A percentile compares a stretch with the other conserved stretches of the same genome.
phyloP scores from a whole-genome alignment of 139 green algal genomes.

The Picochlorum sp. region DNA sequence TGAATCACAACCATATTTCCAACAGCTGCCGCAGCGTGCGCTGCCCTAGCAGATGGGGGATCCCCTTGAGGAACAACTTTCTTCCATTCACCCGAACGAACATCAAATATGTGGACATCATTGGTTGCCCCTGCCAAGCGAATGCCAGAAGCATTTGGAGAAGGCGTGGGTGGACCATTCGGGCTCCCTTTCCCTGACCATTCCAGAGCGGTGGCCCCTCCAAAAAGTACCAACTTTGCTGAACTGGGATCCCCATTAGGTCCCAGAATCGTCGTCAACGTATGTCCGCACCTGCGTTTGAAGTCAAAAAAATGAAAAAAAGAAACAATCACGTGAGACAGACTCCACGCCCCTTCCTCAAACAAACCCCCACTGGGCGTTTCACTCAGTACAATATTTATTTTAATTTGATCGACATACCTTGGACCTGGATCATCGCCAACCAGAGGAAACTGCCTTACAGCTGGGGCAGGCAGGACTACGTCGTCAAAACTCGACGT shows the following conservation, averaged over 20 bases:
- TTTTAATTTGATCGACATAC: slow-evolving; percentile 1
- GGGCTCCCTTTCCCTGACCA: slow-evolving; percentile 26
- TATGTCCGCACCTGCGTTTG: slow-evolving; percentile 79
- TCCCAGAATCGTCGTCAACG: slow-evolving; percentile 73
- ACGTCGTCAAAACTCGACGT: slow-evolving; percentile 1
- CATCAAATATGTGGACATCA: slow-evolving; percentile 90
- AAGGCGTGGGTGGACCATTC: slow-evolving; percentile 22
- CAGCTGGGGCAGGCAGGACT: slow-evolving; percentile 1
- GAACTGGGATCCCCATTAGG: slow-evolving; percentile 56
- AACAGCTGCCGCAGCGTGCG: slow-evolving; percentile 93
- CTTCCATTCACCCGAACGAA: slow-evolving; percentile 71
- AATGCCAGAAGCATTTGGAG: slow-evolving; percentile 44
- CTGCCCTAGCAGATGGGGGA: slow-evolving; percentile 81
- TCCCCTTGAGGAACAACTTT: slow-evolving; percentile 76
- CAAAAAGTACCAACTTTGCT: slow-evolving; percentile 81
- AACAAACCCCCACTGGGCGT: background rate
- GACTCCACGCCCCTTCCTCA: too few species aligned
- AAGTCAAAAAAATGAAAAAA: background rate
- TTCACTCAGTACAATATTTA: background rate
- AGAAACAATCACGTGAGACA: too few species aligned
- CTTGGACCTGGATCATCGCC: slow-evolving; percentile 26
- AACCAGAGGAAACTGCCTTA: slow-evolving; percentile 23
- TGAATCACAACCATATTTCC: slow-evolving; percentile 98
- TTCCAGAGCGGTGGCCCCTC: slow-evolving; percentile 87
- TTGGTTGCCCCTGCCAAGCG: slow-evolving; percentile 83